Evolutionary conservation across 495 filamentous ascomycete genomes (phyloP), one percentile per base, ranked within the genome.

Genomic region (Cryomyces minteri): DNA sequence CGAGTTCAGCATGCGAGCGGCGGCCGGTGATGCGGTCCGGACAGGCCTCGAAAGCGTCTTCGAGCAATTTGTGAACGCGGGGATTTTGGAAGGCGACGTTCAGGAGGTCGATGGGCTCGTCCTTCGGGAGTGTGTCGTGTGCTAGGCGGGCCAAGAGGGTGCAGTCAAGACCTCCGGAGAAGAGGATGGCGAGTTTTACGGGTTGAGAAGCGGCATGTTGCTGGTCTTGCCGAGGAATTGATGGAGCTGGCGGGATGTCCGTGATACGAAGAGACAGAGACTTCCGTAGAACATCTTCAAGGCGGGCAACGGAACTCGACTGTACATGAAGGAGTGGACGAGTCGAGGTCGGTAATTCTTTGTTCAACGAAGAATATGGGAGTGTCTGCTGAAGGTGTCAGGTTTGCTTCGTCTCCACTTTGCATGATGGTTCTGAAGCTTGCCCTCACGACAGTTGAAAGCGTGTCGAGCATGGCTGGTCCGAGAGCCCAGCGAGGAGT

Each of bases 81-180:
- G 84, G 85, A 54, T 98, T 98, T 57, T 98, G 83, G 52, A 99
- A 99, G 0, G 87, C 90, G 39, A 99, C 88, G 51, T 99, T 99
- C 14, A 96, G 70, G 0, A 99, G 70, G 55, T 95, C 87, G 48
- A 99, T 80, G 5, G 66, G 63, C 48, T 90, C 75, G 5, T 68
- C 57, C 2, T 55, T 25, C 0, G 84, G 82, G 6, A 94, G 59
- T 25, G 86, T 61, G 30, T 93, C 82, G 52, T 95, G 87, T n/a
- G 71, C 65, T 28, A 96, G 59, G 43, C 87, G 71, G 9, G 92
- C 88, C 29, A 99, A 67, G 0, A 94, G 62, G 4, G 87, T 88
- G 58, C 90, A 95, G 58, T 99, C 90, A 6, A 99, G 67, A 0
- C 90, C 90, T 5, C 90, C 90, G 0, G 88, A 95, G 61, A 96